A percentile compares a stretch with the other conserved stretches of the same genome.
phyloP scores from a whole-genome alignment of 2,329 filamentous ascomycete species.

The Xylaria sp. region DNA sequence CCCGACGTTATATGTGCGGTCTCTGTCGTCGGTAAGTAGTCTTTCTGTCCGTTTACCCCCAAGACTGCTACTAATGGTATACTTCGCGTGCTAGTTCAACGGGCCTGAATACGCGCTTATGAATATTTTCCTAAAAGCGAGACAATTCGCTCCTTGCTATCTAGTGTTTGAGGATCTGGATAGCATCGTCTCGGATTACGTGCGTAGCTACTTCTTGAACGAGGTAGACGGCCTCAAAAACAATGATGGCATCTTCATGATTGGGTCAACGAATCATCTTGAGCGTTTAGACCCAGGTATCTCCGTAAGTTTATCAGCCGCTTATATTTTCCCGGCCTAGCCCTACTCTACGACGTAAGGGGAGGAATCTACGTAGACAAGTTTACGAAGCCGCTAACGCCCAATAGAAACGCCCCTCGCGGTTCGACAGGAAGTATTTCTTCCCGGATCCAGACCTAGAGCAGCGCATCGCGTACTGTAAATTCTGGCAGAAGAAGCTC shows the following conservation, averaged over 20 bases:
- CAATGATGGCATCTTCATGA: slow-evolving; percentile 78
- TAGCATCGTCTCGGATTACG: slow-evolving; percentile 68
- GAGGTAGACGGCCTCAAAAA: slow-evolving; percentile 76
- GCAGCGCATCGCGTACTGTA: slow-evolving; percentile 69
- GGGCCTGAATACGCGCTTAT: slow-evolving; percentile 68
- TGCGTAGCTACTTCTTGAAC: slow-evolving; percentile 77
- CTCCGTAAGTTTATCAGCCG: slow-evolving; percentile 54
- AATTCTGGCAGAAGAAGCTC: slow-evolving; percentile 71
- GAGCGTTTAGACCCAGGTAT: slow-evolving; percentile 75
- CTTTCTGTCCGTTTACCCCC: background rate
- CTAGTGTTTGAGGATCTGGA: slow-evolving; percentile 80
- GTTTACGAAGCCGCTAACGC: background rate
- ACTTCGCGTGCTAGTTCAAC: slow-evolving; percentile 52
- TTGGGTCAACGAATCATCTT: slow-evolving; percentile 73
- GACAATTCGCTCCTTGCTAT: slow-evolving; percentile 73
- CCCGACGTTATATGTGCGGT: slow-evolving; percentile 71
- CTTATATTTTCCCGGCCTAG: background rate
- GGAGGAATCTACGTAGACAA: background rate
- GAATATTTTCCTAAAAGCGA: slow-evolving; percentile 67
- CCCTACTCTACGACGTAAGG: background rate
- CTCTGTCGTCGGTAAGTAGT: slow-evolving; percentile 53
- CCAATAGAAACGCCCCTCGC: slow-evolving; percentile 68
- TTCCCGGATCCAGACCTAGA: slow-evolving; percentile 68
- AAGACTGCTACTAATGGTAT: background rate
- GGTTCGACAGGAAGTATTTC: slow-evolving; percentile 74